Evolutionary conservation across 495 filamentous ascomycete genomes (phyloP).

Genomic region (Penicillium simplicissimum): DNA sequence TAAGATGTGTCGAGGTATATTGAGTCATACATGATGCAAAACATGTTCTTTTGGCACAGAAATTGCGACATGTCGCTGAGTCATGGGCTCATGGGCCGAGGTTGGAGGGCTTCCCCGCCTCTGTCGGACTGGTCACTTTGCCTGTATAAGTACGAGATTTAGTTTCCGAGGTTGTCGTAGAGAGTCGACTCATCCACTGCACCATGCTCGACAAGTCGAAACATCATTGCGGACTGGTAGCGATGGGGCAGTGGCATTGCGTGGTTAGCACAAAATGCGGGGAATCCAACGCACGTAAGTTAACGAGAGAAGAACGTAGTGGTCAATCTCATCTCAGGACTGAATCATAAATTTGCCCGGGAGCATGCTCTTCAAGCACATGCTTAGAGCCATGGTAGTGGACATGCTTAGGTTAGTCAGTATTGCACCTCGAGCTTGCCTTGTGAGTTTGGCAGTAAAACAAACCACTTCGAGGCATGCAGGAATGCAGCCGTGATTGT

Average conservation of each 20-base stretch:
- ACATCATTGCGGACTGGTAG: no score
- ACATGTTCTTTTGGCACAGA: neutral
- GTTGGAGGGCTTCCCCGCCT: neutral
- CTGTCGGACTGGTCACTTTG: constrained; percentile 18
- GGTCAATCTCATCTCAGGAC: no score
- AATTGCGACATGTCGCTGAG: constrained; percentile 10
- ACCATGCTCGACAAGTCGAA: neutral
- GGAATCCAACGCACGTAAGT: no score
- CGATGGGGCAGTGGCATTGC: no score
- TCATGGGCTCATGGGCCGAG: constrained; percentile 13
- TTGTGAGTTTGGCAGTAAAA: neutral
- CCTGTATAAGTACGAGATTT: neutral
- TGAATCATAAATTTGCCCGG: no score
- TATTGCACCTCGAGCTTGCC: no score
- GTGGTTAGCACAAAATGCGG: neutral
- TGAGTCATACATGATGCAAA: neutral
- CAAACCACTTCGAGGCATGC: neutral
- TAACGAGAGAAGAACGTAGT: no score
- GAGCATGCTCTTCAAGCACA: no score
- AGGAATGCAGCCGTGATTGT: neutral
- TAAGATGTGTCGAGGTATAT: neutral
- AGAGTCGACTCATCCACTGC: neutral
- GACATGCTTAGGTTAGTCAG: no score
- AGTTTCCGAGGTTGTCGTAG: no score
- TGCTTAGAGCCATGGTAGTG: no score